Conservation (phyloP, 208 protist genomes). For the Sergeia podlipaevii region DNA sequence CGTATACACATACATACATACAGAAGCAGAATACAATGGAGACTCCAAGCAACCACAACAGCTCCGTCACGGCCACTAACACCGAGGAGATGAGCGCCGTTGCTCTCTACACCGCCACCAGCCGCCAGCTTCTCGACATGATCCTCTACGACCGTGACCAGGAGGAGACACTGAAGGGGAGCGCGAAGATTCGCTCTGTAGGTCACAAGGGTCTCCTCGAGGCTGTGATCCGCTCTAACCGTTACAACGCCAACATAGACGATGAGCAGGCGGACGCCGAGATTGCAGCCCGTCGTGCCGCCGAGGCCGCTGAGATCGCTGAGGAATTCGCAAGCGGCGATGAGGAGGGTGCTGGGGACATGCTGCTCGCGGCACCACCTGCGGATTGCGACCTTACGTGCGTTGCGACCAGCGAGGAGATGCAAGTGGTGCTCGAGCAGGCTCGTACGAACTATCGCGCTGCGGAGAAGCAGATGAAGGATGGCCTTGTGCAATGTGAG, state of each 20-base stretch:
- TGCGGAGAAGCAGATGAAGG: conserved; percentile 41
- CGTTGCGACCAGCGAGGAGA: conserved; percentile 4
- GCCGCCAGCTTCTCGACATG: not conserved
- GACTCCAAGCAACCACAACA: not conserved
- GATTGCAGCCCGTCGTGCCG: not conserved
- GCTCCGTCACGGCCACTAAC: not conserved
- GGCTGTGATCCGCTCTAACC: not conserved
- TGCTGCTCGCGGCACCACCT: not conserved
- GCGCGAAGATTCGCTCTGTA: not conserved
- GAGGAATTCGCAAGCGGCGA: not conserved
- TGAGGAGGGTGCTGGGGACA: not conserved
- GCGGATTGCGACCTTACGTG: not conserved
- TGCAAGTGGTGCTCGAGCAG: conserved; percentile 19
- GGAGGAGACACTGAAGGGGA: not conserved
- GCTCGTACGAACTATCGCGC: conserved; percentile 21
- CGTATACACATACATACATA: conserved; percentile 1
- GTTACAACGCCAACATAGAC: not conserved
- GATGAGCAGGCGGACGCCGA: not conserved
- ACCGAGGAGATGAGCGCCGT: not conserved
- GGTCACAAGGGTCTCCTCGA: conserved; percentile 9
- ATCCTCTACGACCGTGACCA: not conserved
- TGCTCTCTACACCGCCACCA: not conserved
- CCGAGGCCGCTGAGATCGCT: too few relatives aligned
- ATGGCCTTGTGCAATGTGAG: conserved; percentile 47
- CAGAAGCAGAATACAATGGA: not conserved